These are phyloP conservation scores for Pseudocercospora crystallina DNA, from an alignment of 2,329 filamentous ascomycete species.

Conservation along the genomic window DNA sequence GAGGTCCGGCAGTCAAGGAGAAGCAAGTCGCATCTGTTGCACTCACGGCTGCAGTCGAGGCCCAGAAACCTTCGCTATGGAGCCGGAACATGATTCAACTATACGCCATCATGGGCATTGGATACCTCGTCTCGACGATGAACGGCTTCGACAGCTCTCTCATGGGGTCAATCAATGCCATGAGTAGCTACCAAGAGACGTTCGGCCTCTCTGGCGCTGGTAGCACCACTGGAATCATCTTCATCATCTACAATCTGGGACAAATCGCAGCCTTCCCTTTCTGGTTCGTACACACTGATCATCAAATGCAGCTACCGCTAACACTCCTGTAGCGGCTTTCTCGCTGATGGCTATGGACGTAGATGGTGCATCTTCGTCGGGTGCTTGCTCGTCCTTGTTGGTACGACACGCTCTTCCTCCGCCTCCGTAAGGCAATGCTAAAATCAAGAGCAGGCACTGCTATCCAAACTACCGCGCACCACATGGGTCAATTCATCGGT, in stretches of 20 bases:
- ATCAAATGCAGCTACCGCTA: too few relatives aligned
- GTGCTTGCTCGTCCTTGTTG: slow-evolving; percentile 53
- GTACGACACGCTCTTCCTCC: slow-evolving; percentile 20
- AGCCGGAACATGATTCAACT: slow-evolving; percentile 27
- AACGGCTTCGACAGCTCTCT: slow-evolving; percentile 36
- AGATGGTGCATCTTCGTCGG: slow-evolving; percentile 58
- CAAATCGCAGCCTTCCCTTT: slow-evolving; percentile 53
- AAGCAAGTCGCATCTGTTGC: slow-evolving; percentile 25
- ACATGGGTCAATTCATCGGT: slow-evolving; percentile 54
- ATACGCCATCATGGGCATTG: slow-evolving; percentile 26
- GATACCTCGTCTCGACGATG: slow-evolving; percentile 26
- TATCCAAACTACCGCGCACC: slow-evolving; percentile 51
- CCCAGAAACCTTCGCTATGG: slow-evolving; percentile 24
- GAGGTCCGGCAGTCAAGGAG: slow-evolving; percentile 23
- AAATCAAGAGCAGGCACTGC: slow-evolving; percentile 36
- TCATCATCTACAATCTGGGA: slow-evolving; percentile 47
- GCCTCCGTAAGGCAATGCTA: not conserved
- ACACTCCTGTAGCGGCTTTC: slow-evolving; percentile 27
- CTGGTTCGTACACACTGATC: slow-evolving; percentile 17
- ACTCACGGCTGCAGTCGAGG: slow-evolving; percentile 24
- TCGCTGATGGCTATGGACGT: slow-evolving; percentile 49
- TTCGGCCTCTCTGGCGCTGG: slow-evolving; percentile 52
- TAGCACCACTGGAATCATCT: slow-evolving; percentile 51
- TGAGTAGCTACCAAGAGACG: slow-evolving; percentile 51
- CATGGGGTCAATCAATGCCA: slow-evolving; percentile 55